Percentiles rank a stretch among this genome's conserved stretches.
phyloP scores from a whole-genome alignment of 1,284 basidiomycete genomes.

The Tylopilus sp. region DNA sequence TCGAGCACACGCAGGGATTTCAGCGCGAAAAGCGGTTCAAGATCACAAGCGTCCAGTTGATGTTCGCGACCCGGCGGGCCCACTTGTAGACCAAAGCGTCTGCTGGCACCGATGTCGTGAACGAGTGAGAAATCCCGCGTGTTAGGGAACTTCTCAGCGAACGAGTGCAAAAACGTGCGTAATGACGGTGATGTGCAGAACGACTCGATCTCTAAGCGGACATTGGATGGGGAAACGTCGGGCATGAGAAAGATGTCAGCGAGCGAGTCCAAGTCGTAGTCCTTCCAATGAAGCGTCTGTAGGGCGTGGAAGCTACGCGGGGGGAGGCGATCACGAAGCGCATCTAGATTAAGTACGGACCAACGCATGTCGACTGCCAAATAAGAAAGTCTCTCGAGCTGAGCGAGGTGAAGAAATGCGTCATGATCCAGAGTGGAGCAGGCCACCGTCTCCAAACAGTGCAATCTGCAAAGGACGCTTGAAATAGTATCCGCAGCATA shows the following conservation, averaged over 20 bases:
- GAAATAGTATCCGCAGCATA: constrained; percentile 16
- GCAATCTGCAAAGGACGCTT: constrained; percentile 13
- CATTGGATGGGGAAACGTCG: constrained; percentile 7
- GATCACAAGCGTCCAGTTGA: constrained; percentile 8
- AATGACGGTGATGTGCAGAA: constrained; percentile 21
- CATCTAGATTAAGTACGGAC: constrained; percentile 16
- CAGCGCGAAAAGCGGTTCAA: constrained; percentile 17
- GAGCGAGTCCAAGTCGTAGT: constrained; percentile 17
- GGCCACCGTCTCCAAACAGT: constrained; percentile 11
- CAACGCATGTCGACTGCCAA: constrained; percentile 24
- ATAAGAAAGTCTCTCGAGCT: constrained; percentile 18
- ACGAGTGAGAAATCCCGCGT: constrained; percentile 22
- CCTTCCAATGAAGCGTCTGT: constrained; percentile 24
- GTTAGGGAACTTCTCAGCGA: constrained; percentile 15
- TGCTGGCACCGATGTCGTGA: constrained; percentile 17
- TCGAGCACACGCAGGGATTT: constrained; percentile 14
- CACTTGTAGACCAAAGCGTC: constrained; percentile 22
- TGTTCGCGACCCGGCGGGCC: constrained; percentile 18
- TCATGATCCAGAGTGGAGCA: constrained; percentile 25
- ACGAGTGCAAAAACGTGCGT: constrained; percentile 14
- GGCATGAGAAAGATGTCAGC: constrained; percentile 22
- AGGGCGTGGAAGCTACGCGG: constrained; percentile 13
- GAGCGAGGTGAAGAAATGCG: constrained; percentile 23
- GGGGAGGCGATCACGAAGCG: constrained; percentile 11
- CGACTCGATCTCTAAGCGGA: constrained; percentile 22